A percentile compares a stretch with the other conserved stretches of the same genome.
Evolutionary conservation across 495 filamentous ascomycete genomes (phyloP).

Genomic region (Evernia prunastri): DNA sequence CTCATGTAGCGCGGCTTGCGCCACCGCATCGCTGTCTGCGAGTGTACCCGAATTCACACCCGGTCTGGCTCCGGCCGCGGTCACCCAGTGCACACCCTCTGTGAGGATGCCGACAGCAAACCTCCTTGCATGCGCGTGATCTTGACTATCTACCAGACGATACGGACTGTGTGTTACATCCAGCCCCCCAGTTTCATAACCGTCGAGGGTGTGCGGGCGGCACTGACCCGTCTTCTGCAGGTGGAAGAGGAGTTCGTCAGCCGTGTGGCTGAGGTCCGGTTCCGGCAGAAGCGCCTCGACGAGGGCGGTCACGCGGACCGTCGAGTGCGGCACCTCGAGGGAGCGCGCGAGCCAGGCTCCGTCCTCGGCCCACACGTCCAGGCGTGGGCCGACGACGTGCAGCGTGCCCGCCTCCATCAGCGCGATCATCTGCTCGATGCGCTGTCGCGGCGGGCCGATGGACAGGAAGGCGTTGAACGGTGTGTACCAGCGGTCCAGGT

Average conservation of each 20-base stretch:
- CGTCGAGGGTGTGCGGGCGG: too few species aligned
- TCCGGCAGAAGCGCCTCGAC: slow-evolving; percentile 25
- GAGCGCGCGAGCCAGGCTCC: slow-evolving; percentile 22
- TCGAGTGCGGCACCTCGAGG: slow-evolving; percentile 15
- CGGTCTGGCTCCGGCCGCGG: slow-evolving; percentile 18
- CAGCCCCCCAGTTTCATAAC: too few species aligned
- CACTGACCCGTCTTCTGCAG: too few species aligned
- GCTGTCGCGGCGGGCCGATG: slow-evolving; percentile 19
- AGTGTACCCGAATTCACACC: slow-evolving; percentile 18
- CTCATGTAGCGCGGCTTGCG: too few species aligned
- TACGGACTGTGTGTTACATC: too few species aligned
- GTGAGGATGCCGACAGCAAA: slow-evolving; percentile 20
- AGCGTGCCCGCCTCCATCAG: slow-evolving; percentile 25
- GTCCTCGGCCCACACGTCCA: slow-evolving; percentile 16
- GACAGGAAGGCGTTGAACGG: slow-evolving; percentile 19
- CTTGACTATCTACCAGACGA: too few species aligned
- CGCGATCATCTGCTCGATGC: slow-evolving; percentile 19
- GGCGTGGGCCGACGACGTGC: slow-evolving; percentile 21
- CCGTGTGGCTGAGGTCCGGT: too few species aligned
- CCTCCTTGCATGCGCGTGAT: slow-evolving; percentile 7
- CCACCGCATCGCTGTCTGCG: slow-evolving; percentile 13
- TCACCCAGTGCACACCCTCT: slow-evolving; percentile 21
- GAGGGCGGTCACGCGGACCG: slow-evolving; percentile 15
- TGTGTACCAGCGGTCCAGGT: slow-evolving; percentile 21
- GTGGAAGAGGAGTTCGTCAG: too few species aligned